Conservation (phyloP, 805 yeast species). For the Starmerella davenportii region DNA sequence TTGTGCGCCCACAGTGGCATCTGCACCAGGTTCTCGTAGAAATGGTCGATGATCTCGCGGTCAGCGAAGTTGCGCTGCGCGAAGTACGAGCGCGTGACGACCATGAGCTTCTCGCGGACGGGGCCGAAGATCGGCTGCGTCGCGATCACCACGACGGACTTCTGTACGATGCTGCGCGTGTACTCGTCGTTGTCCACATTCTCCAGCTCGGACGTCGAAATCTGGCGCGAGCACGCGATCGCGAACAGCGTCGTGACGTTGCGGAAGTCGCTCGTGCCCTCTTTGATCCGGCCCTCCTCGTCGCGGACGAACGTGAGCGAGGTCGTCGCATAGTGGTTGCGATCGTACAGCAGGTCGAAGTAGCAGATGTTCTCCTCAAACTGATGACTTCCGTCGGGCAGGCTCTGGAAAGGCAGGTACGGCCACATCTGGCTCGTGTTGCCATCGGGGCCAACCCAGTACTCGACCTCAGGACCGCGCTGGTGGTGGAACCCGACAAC, state of each 20-base stretch:
- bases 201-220: constrained; percentile 41
- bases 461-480: constrained; percentile 89
- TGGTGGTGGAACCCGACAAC: constrained; percentile 84
- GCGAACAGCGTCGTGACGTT: constrained; percentile 68
- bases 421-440: constrained; percentile 47
- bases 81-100: constrained; percentile 74
- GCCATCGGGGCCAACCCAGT: constrained; percentile 46
- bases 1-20: constrained; percentile 27
- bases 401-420: constrained; percentile 76
- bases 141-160: constrained; percentile 72
- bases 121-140: constrained; percentile 73
- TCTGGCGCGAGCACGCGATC: constrained; percentile 79
- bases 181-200: constrained; percentile 35
- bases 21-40: constrained; percentile 42
- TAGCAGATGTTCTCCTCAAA: constrained; percentile 86
- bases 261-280: constrained; percentile 25
- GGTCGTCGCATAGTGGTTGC: constrained; percentile 29
- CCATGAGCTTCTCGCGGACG: constrained; percentile 73
- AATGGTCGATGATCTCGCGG: constrained; percentile 42
- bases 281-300: constrained; percentile 26
- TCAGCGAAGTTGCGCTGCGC: constrained; percentile 64
- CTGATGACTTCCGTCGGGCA: constrained; percentile 91
- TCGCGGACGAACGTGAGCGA: constrained; percentile 25
- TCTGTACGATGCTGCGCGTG: constrained; percentile 78
- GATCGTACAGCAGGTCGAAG: constrained; percentile 65